Evolutionary conservation across 306 rosid species (phyloP), one percentile per base, ranked within the genome.

Genomic region (Betula pendula): DNA sequence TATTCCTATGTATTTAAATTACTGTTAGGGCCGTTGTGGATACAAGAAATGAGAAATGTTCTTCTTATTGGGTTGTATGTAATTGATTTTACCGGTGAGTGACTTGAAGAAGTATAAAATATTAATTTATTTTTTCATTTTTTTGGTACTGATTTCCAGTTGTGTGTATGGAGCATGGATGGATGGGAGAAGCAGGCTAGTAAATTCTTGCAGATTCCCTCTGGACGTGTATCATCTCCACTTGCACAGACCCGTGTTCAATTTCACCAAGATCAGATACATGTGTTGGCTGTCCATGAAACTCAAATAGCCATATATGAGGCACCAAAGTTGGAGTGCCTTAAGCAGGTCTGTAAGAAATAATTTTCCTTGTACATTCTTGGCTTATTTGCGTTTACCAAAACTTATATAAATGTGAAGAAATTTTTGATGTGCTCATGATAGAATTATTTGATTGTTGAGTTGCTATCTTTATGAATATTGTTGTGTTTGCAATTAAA

Each of bases 91-190:
- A 53, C 1, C 13, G 9, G 60, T 45, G 14, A 45, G 27, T 20
- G 6, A 20, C 13, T 20, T 53, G 60, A 53, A 53, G 14, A 53
- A n/a, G 60, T 53, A 53, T 0, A 13, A 2, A 53, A 53, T 3
- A 8, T 53, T 53, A 53, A 53, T 2, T 7, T 53, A 0, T 20
- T 20, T 53, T 56, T 10, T 56, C 11, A 3, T 75, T 22, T 76
- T 33, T 69, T 82, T 83, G 63, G 14, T 56, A 24, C 63, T 56
- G 13, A 22, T 78, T 44, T 81, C 77, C 90, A 95, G 98, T 75
- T 95, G 82, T 92, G 98, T 62, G 93, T 95, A 77, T 95, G 98
- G 98, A 90, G 85, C 87, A 89, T 92, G 2, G 97, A 95, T 81
- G 97, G 92, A 79, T 95, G 97, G 98, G 98, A 92, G 77, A 90